phyloP scores from a whole-genome alignment of 176 grass and related monocot genomes.

The Coix lacrymajobi region DNA sequence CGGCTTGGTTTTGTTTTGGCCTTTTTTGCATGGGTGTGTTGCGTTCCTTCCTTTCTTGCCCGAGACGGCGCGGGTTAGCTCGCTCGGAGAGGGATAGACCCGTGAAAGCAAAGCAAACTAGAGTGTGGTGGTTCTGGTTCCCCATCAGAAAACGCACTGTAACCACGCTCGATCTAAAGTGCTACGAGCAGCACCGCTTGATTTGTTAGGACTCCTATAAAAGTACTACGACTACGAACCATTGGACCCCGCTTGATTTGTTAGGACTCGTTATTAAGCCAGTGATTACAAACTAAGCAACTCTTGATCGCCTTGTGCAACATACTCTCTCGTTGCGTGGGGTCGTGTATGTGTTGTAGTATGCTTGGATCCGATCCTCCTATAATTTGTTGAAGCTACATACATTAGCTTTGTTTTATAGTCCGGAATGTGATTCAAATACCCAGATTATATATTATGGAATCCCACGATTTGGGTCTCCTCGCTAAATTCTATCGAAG shows the following conservation, averaged over 20 bases:
- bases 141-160: background rate
- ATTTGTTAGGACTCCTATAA: background rate
- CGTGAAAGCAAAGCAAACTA: conserved; percentile 28
- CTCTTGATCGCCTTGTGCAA: no score
- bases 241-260: background rate
- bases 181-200: background rate
- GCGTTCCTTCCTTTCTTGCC: background rate
- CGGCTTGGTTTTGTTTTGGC: background rate
- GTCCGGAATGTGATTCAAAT: no score
- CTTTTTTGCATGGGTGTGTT: background rate
- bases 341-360: no score
- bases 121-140: background rate
- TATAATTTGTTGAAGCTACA: no score
- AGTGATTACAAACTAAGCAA: background rate
- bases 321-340: no score
- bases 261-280: background rate
- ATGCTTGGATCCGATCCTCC: no score
- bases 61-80: conserved; percentile 1
- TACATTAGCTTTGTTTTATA: no score
- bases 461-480: no score
- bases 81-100: background rate
- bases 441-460: no score
- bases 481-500: no score
- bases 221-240: background rate
- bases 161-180: background rate